These are phyloP conservation scores for Dactylonectria macrodidyma DNA, from an alignment of 2,329 filamentous ascomycete species.

Conservation along the genomic window DNA sequence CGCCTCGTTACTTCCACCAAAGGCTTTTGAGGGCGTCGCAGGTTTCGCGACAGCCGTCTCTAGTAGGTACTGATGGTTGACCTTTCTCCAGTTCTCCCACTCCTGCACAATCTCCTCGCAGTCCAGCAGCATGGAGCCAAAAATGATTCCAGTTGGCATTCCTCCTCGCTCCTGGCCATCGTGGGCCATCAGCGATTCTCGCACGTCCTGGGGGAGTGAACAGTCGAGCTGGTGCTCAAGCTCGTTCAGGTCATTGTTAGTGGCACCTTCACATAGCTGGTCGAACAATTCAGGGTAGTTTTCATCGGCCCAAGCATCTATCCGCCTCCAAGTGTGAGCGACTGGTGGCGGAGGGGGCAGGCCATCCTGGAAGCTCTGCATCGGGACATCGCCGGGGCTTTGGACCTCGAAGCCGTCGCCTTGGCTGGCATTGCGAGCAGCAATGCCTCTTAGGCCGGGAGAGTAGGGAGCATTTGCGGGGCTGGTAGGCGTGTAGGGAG, in stretches of 20 bases:
- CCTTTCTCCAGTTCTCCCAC: conserved; percentile 95
- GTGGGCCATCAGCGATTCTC: conserved; percentile 91
- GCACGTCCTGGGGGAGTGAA: conserved; percentile 91
- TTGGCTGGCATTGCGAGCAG: conserved; percentile 76
- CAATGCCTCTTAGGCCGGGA: conserved; percentile 87
- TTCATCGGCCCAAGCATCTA: conserved; percentile 93
- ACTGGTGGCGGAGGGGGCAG: conserved; percentile 91
- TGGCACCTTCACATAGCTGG: conserved; percentile 92
- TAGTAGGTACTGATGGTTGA: conserved; percentile 90
- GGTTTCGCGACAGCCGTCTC: conserved; percentile 71
- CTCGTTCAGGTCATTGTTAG: conserved; percentile 95
- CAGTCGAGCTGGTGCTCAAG: conserved; percentile 96
- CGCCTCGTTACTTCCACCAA: conserved; percentile 75
- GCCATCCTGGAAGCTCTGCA: conserved; percentile 96
- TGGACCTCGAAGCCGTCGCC: conserved; percentile 79
- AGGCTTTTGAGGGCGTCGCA: conserved; percentile 78
- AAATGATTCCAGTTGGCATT: conserved; percentile 90
- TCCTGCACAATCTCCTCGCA: conserved; percentile 99
- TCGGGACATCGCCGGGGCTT: conserved; percentile 87
- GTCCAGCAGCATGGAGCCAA: conserved; percentile 94
- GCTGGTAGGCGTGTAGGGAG: conserved; percentile 62
- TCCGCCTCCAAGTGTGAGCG: conserved; percentile 91
- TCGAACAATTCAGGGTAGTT: conserved; percentile 96
- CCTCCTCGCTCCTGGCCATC: conserved; percentile 98
- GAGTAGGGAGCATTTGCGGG: conserved; percentile 84